These are phyloP conservation scores for Pholiota adiposa DNA, from an alignment of 1,284 basidiomycete genomes.

Conservation along the genomic window DNA sequence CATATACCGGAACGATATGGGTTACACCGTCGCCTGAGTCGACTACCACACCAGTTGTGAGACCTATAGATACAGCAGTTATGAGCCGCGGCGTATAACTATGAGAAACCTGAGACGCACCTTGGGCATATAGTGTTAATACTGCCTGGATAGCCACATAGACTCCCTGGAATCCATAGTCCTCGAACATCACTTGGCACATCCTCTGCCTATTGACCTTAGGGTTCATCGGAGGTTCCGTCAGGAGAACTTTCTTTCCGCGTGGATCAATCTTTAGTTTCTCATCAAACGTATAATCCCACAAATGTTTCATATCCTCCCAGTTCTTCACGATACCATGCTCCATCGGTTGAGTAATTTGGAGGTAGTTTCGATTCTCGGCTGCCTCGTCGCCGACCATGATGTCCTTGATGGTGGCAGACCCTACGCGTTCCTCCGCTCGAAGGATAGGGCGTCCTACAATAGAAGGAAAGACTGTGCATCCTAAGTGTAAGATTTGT, in stretches of 20 bases:
- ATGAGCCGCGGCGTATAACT: not conserved
- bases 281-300: slow-evolving; percentile 98
- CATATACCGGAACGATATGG: slow-evolving; percentile 98
- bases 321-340: slow-evolving; percentile 99
- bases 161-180: slow-evolving; percentile 95
- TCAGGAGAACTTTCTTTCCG: slow-evolving; percentile 92
- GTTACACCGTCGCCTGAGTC: slow-evolving; percentile 99
- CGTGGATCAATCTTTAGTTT: slow-evolving; percentile 90
- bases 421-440: slow-evolving; percentile 92
- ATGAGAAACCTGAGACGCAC: slow-evolving; percentile 46
- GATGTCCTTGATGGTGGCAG: slow-evolving; percentile 90
- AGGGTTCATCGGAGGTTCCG: slow-evolving; percentile 99
- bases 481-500: slow-evolving; percentile 5
- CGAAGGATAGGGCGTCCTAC: slow-evolving; percentile 97
- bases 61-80: slow-evolving; percentile 56
- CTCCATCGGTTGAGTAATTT: slow-evolving; percentile 98
- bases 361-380: slow-evolving; percentile 92
- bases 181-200: slow-evolving; percentile 99
- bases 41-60: slow-evolving; percentile 98
- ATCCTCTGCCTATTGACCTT: slow-evolving; percentile 92
- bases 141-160: slow-evolving; percentile 99
- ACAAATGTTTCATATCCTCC: slow-evolving; percentile 98
- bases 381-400: slow-evolving; percentile 98
- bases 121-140: slow-evolving; percentile 96
- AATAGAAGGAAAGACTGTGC: slow-evolving; percentile 91